Evolutionary conservation across 345 rosid genomes (phyloP), one percentile per base, ranked within the genome.

Genomic region (Pistacia vera): DNA sequence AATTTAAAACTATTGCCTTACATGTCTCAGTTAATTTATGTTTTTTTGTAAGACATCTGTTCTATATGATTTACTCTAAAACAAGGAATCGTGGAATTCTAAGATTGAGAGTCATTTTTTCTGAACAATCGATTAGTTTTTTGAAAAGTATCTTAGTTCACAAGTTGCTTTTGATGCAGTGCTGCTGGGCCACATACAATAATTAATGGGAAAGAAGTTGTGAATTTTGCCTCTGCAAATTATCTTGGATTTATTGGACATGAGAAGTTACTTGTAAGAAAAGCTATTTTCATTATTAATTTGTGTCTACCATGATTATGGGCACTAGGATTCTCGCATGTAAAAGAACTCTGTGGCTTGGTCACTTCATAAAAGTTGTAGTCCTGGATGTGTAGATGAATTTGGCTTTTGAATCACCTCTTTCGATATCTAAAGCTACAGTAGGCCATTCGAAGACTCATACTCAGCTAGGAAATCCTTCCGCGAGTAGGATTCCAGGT

Each of bases 151-250:
- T 73, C 49, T 56, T 14, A 33, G 36, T 74, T 83, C 35, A 81
- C 63, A 20, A 72, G 74, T 73, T 77, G 59, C 63, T 71, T 72
- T 79, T 30, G 66, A 66, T 82, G 72, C 90, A 94, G 98, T 87
- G 95, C 98, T 84, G 94, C 97, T 66, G 94, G 95, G 73, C 94
- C 98, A 16, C 93, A 90, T 88, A 76, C 97, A 69, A 81, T 83
- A 30, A 76, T 94, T 81, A 85, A 88, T 82, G 98, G 99, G 35
- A 92, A 91, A 86, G 98, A 94, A 77, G 98, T 92, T 63, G 84
- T 92, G 82, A 97, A 92, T 79, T 97, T 97, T 81, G 89, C 99
- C 41, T 92, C 97, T 33, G 98, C 99, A 81, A 91, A 94, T 89
- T 97, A 92, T 85, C 97, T 97, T 64, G 98, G 99, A 81, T 80